Conservation (phyloP, 495 filamentous ascomycete genomes). For the Parathielavia hyrcaniae region DNA sequence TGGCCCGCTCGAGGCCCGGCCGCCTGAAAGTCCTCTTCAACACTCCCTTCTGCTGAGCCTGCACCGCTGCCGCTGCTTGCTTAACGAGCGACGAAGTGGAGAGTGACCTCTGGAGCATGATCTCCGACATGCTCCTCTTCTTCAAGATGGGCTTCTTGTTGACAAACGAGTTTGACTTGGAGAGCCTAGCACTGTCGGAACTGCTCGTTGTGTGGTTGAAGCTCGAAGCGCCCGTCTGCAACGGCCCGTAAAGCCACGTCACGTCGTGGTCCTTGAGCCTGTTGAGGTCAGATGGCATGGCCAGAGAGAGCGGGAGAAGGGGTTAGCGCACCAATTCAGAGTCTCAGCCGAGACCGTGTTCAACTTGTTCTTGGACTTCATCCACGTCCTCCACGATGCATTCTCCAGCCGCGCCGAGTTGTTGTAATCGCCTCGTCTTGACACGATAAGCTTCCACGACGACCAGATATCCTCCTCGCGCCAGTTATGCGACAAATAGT, state of each 20-base stretch:
- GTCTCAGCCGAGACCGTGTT: slow-evolving; percentile 83
- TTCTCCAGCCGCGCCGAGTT: slow-evolving; percentile 85
- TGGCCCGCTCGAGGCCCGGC: slow-evolving; percentile 47
- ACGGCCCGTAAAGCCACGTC: slow-evolving; percentile 93
- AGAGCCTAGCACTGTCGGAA: slow-evolving; percentile 49
- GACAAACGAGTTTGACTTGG: slow-evolving; percentile 74
- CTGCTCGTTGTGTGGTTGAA: slow-evolving; percentile 48
- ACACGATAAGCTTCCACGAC: slow-evolving; percentile 88
- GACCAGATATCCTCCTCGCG: slow-evolving; percentile 96
- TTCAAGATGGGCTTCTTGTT: slow-evolving; percentile 91
- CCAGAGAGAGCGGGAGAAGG: slow-evolving; percentile 3
- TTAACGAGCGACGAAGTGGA: slow-evolving; percentile 88
- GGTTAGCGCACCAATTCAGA: slow-evolving; percentile 69
- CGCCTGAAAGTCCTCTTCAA: slow-evolving; percentile 39
- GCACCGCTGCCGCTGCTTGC: slow-evolving; percentile 85
- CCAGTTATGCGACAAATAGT: slow-evolving; percentile 95
- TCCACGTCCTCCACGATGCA: slow-evolving; percentile 97
- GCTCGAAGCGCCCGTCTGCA: slow-evolving; percentile 59
- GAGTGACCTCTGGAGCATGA: slow-evolving; percentile 86
- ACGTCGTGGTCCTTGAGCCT: slow-evolving; percentile 98
- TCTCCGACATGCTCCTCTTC: slow-evolving; percentile 90
- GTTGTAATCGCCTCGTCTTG: slow-evolving; percentile 66
- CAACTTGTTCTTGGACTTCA: slow-evolving; percentile 77
- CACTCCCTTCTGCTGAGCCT: slow-evolving; percentile 72
- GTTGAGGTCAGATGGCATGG: slow-evolving; percentile 24